Percentiles rank a stretch among this genome's conserved stretches.
phyloP scores from a whole-genome alignment of 345 rosid species.

The Citrus mangshanensis region DNA sequence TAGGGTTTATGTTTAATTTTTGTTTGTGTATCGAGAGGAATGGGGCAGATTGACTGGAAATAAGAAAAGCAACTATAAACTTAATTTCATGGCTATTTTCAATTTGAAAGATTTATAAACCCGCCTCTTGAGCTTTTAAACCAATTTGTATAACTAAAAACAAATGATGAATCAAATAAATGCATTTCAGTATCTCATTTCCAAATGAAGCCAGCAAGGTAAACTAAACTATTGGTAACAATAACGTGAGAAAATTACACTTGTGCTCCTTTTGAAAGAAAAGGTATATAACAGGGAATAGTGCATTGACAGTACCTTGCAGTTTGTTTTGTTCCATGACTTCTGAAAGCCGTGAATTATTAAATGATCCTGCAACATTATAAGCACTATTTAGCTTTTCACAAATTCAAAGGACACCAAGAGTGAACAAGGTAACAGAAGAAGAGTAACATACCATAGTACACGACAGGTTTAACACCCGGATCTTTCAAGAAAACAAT shows the following conservation, averaged over 20 bases:
- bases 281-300: background rate
- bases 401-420: background rate
- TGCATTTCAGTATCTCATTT: background rate
- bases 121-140: background rate
- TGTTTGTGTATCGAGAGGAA: background rate
- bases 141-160: background rate
- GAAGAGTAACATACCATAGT: slow-evolving; percentile 57
- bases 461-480: slow-evolving; percentile 80
- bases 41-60: background rate
- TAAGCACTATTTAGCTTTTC: slow-evolving; percentile 17
- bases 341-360: slow-evolving; percentile 64
- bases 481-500: slow-evolving; percentile 81
- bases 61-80: background rate
- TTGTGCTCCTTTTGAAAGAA: background rate
- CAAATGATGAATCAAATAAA: background rate
- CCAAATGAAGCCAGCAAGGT: background rate
- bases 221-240: background rate
- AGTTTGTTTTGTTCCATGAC: slow-evolving; percentile 74
- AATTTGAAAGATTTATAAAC: background rate
- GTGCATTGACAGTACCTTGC: slow-evolving; percentile 47
- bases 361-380: slow-evolving; percentile 60
- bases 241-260: background rate
- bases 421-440: slow-evolving; percentile 10
- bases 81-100: background rate
- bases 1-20: background rate